Conservation (phyloP, 2,329 filamentous ascomycete species). For the Parastagonospora nodorum region DNA sequence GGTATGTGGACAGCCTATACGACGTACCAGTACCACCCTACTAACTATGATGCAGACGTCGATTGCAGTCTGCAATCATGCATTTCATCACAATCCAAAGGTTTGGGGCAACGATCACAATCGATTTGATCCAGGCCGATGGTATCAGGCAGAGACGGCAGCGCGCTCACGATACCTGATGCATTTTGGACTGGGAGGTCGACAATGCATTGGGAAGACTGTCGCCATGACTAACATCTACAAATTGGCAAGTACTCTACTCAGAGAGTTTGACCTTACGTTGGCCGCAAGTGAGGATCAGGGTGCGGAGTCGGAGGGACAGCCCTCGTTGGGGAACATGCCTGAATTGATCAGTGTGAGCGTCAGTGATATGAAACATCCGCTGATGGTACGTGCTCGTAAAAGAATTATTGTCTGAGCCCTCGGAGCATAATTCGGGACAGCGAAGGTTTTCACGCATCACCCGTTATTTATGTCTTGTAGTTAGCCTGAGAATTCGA, state of each 20-base stretch:
- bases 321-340: neutral
- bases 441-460: no score
- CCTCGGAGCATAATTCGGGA: no score
- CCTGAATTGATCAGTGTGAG: neutral
- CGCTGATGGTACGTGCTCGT: neutral
- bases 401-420: neutral
- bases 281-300: neutral
- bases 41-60: neutral
- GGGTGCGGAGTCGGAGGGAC: no score
- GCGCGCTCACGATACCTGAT: neutral
- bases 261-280: neutral
- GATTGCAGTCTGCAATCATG: neutral
- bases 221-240: neutral
- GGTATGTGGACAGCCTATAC: neutral
- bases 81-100: neutral
- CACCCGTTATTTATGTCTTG: no score
- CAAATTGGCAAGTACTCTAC: neutral
- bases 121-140: neutral
- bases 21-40: no score
- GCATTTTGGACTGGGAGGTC: neutral
- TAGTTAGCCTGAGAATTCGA: no score
- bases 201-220: neutral
- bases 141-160: neutral
- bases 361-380: neutral
- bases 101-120: neutral